Percentiles rank a stretch among this genome's conserved stretches.
Conservation (phyloP, 495 filamentous ascomycete genomes). For the Monascus purpureus region DNA sequence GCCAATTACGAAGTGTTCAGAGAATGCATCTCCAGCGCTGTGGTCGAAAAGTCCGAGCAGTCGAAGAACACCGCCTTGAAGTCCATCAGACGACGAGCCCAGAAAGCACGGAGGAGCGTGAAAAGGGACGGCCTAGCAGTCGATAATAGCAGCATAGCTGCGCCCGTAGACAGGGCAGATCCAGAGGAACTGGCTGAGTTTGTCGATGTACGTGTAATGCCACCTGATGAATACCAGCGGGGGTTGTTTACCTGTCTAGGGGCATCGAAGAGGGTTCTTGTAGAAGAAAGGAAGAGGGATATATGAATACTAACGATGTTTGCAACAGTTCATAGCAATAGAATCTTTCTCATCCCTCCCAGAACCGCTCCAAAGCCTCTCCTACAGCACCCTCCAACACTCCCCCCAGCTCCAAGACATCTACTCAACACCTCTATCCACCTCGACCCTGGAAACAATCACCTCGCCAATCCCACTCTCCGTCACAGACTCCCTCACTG, state of each 20-base stretch:
- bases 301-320: no score
- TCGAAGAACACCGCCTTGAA: slow-evolving; percentile 20
- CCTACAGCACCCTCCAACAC: slow-evolving; percentile 40
- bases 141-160: no score
- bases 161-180: slow-evolving; percentile 26
- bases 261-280: no score
- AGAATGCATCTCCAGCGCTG: slow-evolving; percentile 46
- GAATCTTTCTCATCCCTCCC: slow-evolving; percentile 57
- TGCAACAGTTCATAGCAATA: slow-evolving; percentile 55
- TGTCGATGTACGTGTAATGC: slow-evolving; percentile 48
- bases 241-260: no score
- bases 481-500: slow-evolving; percentile 44
- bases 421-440: slow-evolving; percentile 40
- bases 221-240: no score
- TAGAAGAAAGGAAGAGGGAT: no score
- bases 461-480: slow-evolving; percentile 32
- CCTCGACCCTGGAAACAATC: slow-evolving; percentile 26
- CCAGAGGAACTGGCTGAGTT: slow-evolving; percentile 65
- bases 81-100: slow-evolving; percentile 27
- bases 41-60: slow-evolving; percentile 44
- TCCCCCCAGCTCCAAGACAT: slow-evolving; percentile 28
- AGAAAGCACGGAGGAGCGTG: slow-evolving; percentile 19
- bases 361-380: slow-evolving; percentile 40
- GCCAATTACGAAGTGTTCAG: slow-evolving; percentile 58
- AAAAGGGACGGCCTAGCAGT: slow-evolving; percentile 8